Evolutionary conservation across 1,139 yeast genomes (phyloP).

Genomic region (Spathaspora jeffriesii): DNA sequence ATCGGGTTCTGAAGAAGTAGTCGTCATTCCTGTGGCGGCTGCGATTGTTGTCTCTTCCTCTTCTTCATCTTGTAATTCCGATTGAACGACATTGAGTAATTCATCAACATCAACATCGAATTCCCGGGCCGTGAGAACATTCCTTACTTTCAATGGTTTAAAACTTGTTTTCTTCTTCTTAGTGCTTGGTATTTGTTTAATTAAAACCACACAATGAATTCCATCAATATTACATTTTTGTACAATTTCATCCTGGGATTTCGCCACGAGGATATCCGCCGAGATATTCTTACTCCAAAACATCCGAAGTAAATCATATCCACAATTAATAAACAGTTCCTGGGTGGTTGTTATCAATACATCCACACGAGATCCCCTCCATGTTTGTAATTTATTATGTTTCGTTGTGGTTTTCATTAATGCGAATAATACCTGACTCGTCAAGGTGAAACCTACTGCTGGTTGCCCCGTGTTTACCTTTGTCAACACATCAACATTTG

Average conservation of each 20-base stretch:
- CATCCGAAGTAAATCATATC: slow-evolving; percentile 58
- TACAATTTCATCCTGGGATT: slow-evolving; percentile 66
- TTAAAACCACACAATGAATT: slow-evolving; percentile 70
- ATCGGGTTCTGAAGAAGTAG: background rate
- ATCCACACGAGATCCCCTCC: slow-evolving; percentile 62
- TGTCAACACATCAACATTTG: slow-evolving; percentile 36
- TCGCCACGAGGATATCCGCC: slow-evolving; percentile 58
- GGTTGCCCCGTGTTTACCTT: slow-evolving; percentile 34
- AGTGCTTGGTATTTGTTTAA: slow-evolving; percentile 56
- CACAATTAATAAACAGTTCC: slow-evolving; percentile 43
- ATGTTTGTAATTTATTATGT: slow-evolving; percentile 22
- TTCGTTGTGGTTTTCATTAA: slow-evolving; percentile 37
- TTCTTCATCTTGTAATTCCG: slow-evolving; percentile 36
- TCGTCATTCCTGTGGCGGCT: background rate
- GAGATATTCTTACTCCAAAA: slow-evolving; percentile 74
- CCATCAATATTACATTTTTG: slow-evolving; percentile 69
- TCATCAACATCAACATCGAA: slow-evolving; percentile 72
- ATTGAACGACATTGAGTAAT: slow-evolving; percentile 47
- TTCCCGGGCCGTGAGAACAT: slow-evolving; percentile 60
- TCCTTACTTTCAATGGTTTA: slow-evolving; percentile 75
- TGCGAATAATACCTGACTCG: slow-evolving; percentile 42
- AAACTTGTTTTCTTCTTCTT: slow-evolving; percentile 44
- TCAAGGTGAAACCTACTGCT: slow-evolving; percentile 84
- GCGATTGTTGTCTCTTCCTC: slow-evolving; percentile 9
- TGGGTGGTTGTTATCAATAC: slow-evolving; percentile 73